Base-by-base conservation (phyloP, 139 green algal species). In the Chlorella sorokiniana region DNA sequence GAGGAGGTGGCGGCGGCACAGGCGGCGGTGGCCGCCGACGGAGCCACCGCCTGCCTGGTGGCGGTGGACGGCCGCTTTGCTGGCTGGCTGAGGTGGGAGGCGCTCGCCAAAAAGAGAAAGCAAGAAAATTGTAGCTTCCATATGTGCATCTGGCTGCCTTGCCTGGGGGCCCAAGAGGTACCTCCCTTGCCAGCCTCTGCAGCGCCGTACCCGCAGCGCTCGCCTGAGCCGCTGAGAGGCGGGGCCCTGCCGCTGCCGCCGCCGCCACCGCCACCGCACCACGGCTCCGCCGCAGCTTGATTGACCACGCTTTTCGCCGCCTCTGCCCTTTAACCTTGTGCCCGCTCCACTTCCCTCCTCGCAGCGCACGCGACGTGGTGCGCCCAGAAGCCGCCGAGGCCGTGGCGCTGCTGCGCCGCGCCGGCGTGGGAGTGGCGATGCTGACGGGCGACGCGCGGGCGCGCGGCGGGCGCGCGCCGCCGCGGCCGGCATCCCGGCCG, bases 361-460 rank as follows among this genome's bases (percentile, higher is more conserved):
- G 42, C 59, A 81, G 76, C 20, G 62, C 61, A 0, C 61, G 77
- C 11, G 83, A 84, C 52, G 67, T 84, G 41, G 40, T 84, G 27
- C 68, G 83, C 20, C 77, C 83, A 18, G 83, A 84, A 56, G 83
- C 83, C 1, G 45, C 48, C 16, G 41, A 76, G 69, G 78, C 77
- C 1, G 65, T 84, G 1, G n/a, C 20, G 23, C 81, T 81, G 67
- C 85, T 93, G 75, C 70, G 72, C 25, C 11, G 33, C 11, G 27
- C 54, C 22, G 88, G 93, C 38, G 69, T 95, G 8, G 59, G 68
- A 4, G 84, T 86, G 8, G 56, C 95, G 18, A 91, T 97, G 89
- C 88, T 97, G 33, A 93, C 89, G 33, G 93, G 93, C 3, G 93
- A 97, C 67, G 79, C 83, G 35, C 27, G 52, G 14, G 85, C 68